Evolutionary conservation across 148 eudicot species (phyloP).

Genomic region (Bassia scoparia): DNA sequence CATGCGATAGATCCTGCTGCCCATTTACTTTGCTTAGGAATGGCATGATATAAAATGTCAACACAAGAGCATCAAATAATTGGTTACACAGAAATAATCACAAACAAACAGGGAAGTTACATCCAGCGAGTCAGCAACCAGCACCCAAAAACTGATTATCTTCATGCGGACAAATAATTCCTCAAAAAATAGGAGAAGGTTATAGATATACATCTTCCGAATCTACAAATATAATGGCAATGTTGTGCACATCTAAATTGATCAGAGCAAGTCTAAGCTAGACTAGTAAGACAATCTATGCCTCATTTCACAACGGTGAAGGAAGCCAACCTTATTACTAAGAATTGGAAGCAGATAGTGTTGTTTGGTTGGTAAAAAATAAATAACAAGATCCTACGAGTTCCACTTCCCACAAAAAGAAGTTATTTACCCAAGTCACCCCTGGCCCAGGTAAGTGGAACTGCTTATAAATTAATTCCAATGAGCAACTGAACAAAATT

Average conservation of each 20-base stretch:
- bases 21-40: not conserved
- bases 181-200: not conserved
- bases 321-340: no score
- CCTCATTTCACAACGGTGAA: not conserved
- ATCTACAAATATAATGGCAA: not conserved
- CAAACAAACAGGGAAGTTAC: not conserved
- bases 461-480: no score
- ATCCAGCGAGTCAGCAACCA: not conserved
- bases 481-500: no score
- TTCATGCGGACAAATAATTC: not conserved
- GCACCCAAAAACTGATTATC: not conserved
- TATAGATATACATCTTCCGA: not conserved
- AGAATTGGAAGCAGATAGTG: no score
- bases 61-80: not conserved
- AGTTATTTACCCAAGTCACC: no score
- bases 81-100: not conserved
- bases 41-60: not conserved
- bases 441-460: no score
- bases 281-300: not conserved
- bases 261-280: not conserved
- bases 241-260: not conserved
- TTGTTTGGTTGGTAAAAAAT: no score
- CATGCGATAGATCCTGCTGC: not conserved
- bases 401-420: no score
- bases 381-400: no score